Evolutionary conservation across 73 alveolate genomes (phyloP), one percentile per base, ranked within the genome.

Genomic region (Paramecium sexaurelia): DNA sequence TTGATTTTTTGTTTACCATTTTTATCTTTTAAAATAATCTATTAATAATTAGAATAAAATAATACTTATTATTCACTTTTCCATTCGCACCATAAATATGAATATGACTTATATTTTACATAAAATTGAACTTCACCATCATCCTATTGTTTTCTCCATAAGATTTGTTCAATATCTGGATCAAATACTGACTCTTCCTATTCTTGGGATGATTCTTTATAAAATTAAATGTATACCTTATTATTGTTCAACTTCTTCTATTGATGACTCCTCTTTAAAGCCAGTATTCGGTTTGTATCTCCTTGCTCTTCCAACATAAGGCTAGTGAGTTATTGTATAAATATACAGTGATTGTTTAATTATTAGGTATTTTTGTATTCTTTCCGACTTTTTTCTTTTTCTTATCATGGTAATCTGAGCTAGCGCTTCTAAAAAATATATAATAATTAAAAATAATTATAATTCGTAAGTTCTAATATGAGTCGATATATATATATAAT

Each of bases 31-130:
- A 27, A 68, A 37, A 88, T 68, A 41, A 88, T 82, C 68, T 88
- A 39, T 51, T 51, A 51, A 51, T 51, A 51, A 45, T 37, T 33
- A 24, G 33, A 39, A 33, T 36, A 11, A 33, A 4, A 13, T 3
- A 61, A 61, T 73, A 73, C 87, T 39, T 39, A 36, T 73, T 15
- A 73, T 86, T 88, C 94, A 47, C 55, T 61, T 26, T 35, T 29
- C 94, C 94, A 88, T 47, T 88, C 94, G 33, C 94, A 88, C 85
- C 87, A 82, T 27, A 88, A 82, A 82, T 88, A 88, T 17, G 94
- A 88, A 56, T 88, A 69, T 22, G 69, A 35, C 37, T 69, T 88
- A 82, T 69, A 88, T 37, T 88, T 88, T 4, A 88, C 55, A n/a
- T 56, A 57, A 88, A 33, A 88, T 71, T 88, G 75, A 5, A 40